phyloP scores from a whole-genome alignment of 2,329 filamentous ascomycete genomes.

The Alternaria arbusti region DNA sequence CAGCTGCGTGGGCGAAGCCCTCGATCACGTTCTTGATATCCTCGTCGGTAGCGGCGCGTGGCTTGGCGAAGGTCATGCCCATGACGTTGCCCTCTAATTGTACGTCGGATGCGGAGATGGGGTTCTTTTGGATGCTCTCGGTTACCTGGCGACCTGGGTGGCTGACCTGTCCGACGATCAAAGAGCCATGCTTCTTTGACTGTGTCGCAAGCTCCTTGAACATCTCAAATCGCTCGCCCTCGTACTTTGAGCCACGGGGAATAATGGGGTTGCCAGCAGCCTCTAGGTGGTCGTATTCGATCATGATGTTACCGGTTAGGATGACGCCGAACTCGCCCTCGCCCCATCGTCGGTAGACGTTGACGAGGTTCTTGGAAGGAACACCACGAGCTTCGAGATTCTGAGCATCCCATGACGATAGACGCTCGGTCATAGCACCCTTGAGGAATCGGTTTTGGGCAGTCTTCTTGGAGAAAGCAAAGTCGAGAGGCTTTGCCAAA shows the following conservation, averaged over 20 bases:
- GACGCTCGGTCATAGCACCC: constrained; percentile 69
- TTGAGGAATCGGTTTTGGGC: constrained; percentile 72
- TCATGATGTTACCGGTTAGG: constrained; percentile 69
- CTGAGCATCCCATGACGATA: constrained; percentile 66
- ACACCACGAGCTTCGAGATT: constrained; percentile 61
- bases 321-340: constrained; percentile 54
- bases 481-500: constrained; percentile 53
- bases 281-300: constrained; percentile 67
- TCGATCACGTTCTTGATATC: constrained; percentile 65
- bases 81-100: constrained; percentile 41
- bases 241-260: constrained; percentile 57
- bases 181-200: constrained; percentile 63
- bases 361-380: constrained; percentile 61
- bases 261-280: constrained; percentile 66
- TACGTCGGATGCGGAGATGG: constrained; percentile 59
- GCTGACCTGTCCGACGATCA: constrained; percentile 66
- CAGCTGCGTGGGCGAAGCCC: constrained; percentile 66
- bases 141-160: constrained; percentile 67
- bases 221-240: constrained; percentile 64
- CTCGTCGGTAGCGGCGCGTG: constrained; percentile 59
- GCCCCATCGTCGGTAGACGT: constrained; percentile 64
- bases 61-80: constrained; percentile 60
- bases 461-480: constrained; percentile 58
- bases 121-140: constrained; percentile 54
- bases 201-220: constrained; percentile 64